Evolutionary conservation across 2,329 filamentous ascomycete genomes (phyloP).

Genomic region (Arthroderma uncinatum): DNA sequence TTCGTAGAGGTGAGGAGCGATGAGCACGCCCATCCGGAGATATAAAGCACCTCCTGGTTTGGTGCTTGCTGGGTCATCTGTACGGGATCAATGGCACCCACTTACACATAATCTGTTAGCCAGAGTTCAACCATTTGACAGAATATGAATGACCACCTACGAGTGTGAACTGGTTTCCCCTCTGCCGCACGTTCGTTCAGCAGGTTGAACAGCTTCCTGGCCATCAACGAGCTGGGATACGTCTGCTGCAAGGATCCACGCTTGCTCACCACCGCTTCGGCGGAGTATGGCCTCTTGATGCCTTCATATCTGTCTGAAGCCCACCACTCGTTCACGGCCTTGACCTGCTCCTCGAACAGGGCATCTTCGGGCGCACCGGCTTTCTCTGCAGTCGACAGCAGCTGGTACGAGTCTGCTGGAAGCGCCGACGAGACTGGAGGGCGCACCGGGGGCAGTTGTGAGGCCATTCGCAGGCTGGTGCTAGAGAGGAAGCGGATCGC

Average conservation of each 20-base stretch:
- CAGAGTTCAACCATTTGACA: neutral
- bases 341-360: slow-evolving; percentile 70
- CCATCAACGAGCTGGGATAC: slow-evolving; percentile 91
- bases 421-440: slow-evolving; percentile 51
- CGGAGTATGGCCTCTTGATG: slow-evolving; percentile 84
- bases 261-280: slow-evolving; percentile 86
- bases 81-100: slow-evolving; percentile 97
- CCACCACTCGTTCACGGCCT: slow-evolving; percentile 88
- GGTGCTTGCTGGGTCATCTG: slow-evolving; percentile 98
- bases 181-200: slow-evolving; percentile 65
- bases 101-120: slow-evolving; percentile 32
- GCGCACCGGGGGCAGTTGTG: slow-evolving; percentile 43
- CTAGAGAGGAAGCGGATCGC: slow-evolving; percentile 27
- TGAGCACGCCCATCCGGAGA: slow-evolving; percentile 96
- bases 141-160: slow-evolving; percentile 42
- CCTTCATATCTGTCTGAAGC: slow-evolving; percentile 68
- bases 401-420: slow-evolving; percentile 70
- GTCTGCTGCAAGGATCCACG: slow-evolving; percentile 74
- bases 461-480: slow-evolving; percentile 43
- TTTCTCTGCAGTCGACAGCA: slow-evolving; percentile 68
- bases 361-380: slow-evolving; percentile 70
- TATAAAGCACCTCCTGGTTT: slow-evolving; percentile 89
- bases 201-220: slow-evolving; percentile 83
- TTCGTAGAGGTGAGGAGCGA: slow-evolving; percentile 87
- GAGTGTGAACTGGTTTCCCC: slow-evolving; percentile 85